These are phyloP conservation scores for Boletus sensibilis DNA, from an alignment of 768 basidiomycete species.

Conservation along the genomic window DNA sequence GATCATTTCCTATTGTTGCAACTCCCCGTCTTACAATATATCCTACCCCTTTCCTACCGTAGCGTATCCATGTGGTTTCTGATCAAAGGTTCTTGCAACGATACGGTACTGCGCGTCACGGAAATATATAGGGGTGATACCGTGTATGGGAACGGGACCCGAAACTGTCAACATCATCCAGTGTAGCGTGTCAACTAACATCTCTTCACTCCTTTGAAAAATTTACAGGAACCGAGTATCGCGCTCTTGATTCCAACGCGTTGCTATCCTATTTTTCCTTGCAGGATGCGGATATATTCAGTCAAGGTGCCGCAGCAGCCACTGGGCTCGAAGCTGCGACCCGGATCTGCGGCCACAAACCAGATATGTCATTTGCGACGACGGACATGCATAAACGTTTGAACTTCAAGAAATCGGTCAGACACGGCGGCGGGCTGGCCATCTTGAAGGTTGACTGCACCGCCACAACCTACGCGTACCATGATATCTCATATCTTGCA, in stretches of 20 bases:
- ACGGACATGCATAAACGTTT: background rate
- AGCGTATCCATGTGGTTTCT: background rate
- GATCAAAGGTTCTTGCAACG: background rate
- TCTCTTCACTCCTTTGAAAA: background rate
- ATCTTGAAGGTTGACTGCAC: background rate
- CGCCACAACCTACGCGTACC: background rate
- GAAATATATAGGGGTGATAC: constrained; percentile 13
- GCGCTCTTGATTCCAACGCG: background rate
- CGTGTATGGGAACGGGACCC: constrained; percentile 9
- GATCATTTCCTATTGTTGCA: background rate
- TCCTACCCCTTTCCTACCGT: background rate
- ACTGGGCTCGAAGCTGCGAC: constrained; percentile 6
- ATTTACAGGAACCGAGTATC: background rate
- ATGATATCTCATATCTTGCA: background rate
- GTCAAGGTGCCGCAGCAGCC: constrained; percentile 5
- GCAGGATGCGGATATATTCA: background rate
- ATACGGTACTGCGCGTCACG: background rate
- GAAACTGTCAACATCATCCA: constrained; percentile 14
- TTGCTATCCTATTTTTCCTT: background rate
- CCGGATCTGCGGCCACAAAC: background rate
- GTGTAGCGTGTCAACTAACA: background rate
- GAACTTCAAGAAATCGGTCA: background rate
- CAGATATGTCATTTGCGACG: background rate
- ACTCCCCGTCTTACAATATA: background rate
- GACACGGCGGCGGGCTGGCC: too few relatives aligned